Evolutionary conservation across 768 basidiomycete species (phyloP).

Genomic region (Lepiota venenata): DNA sequence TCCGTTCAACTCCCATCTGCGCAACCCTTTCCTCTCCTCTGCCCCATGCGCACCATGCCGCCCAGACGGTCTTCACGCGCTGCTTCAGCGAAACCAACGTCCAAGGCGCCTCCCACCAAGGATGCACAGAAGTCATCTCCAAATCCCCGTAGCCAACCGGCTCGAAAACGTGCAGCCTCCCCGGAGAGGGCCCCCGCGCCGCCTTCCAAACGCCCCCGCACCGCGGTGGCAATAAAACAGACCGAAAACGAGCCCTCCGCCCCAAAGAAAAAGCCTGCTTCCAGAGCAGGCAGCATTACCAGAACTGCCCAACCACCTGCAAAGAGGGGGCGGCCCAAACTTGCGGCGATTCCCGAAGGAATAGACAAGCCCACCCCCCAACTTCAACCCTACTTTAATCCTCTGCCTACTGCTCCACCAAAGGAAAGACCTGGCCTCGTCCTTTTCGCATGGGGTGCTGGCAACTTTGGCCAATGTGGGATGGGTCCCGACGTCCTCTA

Average conservation of each 20-base stretch:
- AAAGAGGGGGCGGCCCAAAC: slow-evolving; percentile 5
- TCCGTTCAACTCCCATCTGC: slow-evolving; percentile 16
- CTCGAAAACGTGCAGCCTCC: slow-evolving; percentile 51
- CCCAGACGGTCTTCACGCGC: slow-evolving; percentile 54
- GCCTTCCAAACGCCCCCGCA: slow-evolving; percentile 47
- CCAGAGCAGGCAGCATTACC: slow-evolving; percentile 8
- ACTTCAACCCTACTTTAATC: slow-evolving; percentile 58
- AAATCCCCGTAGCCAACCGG: slow-evolving; percentile 30
- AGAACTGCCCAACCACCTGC: neutral
- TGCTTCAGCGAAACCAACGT: slow-evolving; percentile 38
- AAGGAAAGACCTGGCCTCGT: slow-evolving; percentile 63
- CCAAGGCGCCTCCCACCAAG: slow-evolving; percentile 27
- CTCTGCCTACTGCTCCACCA: slow-evolving; percentile 55
- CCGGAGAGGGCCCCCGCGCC: slow-evolving; percentile 40
- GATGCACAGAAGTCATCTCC: slow-evolving; percentile 23
- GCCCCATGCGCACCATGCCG: slow-evolving; percentile 26
- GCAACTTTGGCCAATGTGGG: slow-evolving; percentile 95
- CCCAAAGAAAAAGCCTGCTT: slow-evolving; percentile 25
- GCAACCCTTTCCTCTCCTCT: slow-evolving; percentile 7
- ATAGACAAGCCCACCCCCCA: slow-evolving; percentile 27
- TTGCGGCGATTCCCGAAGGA: slow-evolving; percentile 6
- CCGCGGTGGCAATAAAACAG: slow-evolving; percentile 32
- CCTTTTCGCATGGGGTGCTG: slow-evolving; percentile 87
- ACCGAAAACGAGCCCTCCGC: slow-evolving; percentile 38
- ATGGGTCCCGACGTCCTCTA: slow-evolving; percentile 73